phyloP scores from a whole-genome alignment of 306 rosid species.

The Cercis canadensis region DNA sequence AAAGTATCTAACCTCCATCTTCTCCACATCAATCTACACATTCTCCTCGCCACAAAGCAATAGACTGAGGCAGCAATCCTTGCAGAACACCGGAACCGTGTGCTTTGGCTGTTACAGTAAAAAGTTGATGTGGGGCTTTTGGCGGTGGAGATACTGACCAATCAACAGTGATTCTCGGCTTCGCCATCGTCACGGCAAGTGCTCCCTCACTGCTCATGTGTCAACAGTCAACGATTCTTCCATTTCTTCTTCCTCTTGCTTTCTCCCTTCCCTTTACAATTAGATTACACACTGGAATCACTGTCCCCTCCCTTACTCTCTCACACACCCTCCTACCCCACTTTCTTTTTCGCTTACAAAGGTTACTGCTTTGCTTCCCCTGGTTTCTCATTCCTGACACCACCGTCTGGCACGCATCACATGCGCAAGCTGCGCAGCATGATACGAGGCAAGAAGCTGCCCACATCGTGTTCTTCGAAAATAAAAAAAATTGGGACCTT shows the following conservation, averaged over 20 bases:
- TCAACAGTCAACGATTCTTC: neutral
- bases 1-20: too few species aligned
- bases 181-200: slow-evolving; percentile 34
- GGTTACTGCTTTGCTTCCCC: neutral
- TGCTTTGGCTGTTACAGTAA: neutral
- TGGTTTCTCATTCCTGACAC: neutral
- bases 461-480: too few species aligned
- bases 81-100: too few species aligned
- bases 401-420: too few species aligned
- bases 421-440: too few species aligned
- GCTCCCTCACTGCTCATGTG: neutral
- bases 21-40: too few species aligned
- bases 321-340: too few species aligned
- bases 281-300: neutral
- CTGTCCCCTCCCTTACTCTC: too few species aligned
- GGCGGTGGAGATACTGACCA: slow-evolving; percentile 38
- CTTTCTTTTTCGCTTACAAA: neutral
- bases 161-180: slow-evolving; percentile 52
- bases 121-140: neutral
- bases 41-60: too few species aligned
- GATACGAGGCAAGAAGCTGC: too few species aligned
- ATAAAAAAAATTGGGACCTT: too few species aligned
- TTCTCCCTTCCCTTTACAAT: neutral
- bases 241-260: neutral
- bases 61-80: too few species aligned